Conservation (phyloP, 1,284 basidiomycete genomes). For the Microbotryum saponariae region DNA sequence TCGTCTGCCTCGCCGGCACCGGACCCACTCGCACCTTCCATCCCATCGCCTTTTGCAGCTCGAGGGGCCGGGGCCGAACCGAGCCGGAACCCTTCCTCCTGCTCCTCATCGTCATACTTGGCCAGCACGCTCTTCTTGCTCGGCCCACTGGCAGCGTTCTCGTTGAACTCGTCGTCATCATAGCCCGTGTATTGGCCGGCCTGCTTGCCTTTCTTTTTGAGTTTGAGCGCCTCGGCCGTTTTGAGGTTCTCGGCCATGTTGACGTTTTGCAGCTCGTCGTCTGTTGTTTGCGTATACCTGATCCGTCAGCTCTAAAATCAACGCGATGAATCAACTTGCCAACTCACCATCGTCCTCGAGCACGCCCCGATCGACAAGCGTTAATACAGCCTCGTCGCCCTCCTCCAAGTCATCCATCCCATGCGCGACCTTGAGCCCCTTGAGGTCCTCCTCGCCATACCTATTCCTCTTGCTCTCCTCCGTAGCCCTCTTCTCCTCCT, state of each 20-base stretch:
- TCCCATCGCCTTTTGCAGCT: constrained; percentile 31
- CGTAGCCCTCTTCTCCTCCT: constrained; percentile 65
- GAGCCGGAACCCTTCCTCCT: constrained; percentile 31
- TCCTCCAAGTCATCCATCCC: constrained; percentile 83
- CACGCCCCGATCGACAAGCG: constrained; percentile 87
- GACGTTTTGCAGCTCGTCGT: constrained; percentile 94
- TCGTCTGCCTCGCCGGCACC: constrained; percentile 54
- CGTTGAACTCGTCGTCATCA: constrained; percentile 54
- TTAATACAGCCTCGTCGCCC: constrained; percentile 90
- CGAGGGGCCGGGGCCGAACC: constrained; percentile 27
- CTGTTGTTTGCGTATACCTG: constrained; percentile 44
- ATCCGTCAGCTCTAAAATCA: background rate
- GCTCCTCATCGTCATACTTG: constrained; percentile 81
- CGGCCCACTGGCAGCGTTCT: constrained; percentile 1
- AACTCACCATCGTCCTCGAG: constrained; percentile 78
- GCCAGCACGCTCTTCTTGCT: constrained; percentile 68
- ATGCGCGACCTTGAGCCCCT: constrained; percentile 90
- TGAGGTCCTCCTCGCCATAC: constrained; percentile 59
- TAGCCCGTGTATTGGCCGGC: constrained; percentile 76
- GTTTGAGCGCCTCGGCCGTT: constrained; percentile 65
- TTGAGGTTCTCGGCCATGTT: constrained; percentile 81
- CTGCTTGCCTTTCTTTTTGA: constrained; percentile 72
- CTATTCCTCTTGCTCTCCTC: constrained; percentile 69
- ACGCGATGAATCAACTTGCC: constrained; percentile 7
- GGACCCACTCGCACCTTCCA: constrained; percentile 45